Evolutionary conservation across 2,329 filamentous ascomycete genomes (phyloP), one percentile per base, ranked within the genome.

Genomic region (Calonectria pseudoturangicola): DNA sequence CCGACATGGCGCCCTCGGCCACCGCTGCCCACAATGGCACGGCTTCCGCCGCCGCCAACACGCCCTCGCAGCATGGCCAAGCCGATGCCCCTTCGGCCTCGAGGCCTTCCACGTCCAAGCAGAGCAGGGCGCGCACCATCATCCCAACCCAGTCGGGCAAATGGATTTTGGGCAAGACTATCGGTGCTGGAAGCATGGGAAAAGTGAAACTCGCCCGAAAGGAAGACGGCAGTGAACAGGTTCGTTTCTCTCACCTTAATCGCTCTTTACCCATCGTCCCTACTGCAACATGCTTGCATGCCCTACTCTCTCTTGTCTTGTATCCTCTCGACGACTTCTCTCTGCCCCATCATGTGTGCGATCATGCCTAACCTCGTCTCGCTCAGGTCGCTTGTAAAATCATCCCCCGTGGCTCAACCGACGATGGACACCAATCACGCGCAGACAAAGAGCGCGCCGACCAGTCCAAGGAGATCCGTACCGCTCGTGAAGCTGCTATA

Each of bases 151-250:
- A 94, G 58, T 95, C 96, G 15, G 97, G 97, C 71, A 95, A 96
- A 87, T 99, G 96, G 95, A 92, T 95, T 69, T 88, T 99, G 66
- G 96, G 96, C 72, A 98, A 98, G 88, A 98, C 97, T 4, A 97
- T 99, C 80, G 97, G 97, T 73, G 95, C 96, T 66, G 97, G 97
- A 64, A 98, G 96, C 84, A 99, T 99, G 97, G 97, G 97, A 76
- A 98, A 98, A 85, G 97, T 99, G 75, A 98, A 98, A 87, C 88
- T 99, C 77, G 97, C 97, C 28, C 94, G 94, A 80, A 97, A 97
- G 84, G 90, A 93, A 78, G 96, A 98, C 80, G 94, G 94, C 25
- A 94, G 93, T 79, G 97, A 98, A 87, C 94, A 98, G 92, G 95
- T 96, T 86, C 80, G 89, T 85, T 60, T 62, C 25, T 28, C 45